Base-by-base conservation (phyloP, 768 basidiomycete genomes). In the Leucocoprinus leucothites region DNA sequence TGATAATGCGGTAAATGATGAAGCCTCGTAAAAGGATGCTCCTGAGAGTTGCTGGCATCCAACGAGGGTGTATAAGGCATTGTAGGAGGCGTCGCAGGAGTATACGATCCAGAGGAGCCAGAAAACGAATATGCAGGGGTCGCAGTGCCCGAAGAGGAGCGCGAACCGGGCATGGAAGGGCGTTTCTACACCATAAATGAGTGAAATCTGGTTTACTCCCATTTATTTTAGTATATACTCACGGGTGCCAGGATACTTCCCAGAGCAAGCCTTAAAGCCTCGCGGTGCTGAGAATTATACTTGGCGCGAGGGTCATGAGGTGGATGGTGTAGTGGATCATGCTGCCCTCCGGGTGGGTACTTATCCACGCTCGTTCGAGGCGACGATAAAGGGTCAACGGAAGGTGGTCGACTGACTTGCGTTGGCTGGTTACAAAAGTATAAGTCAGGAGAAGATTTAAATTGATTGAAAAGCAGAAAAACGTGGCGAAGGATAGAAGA, bases 221-320 rank as follows among this genome's bases (percentile, higher is more conserved):
- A 46, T 53, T 53, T 44, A 60, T 25, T 48, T 50, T 16, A 47
- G 48, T 44, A 46, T 40, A 38, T 53, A 74, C 82, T 67, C 63
- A 85, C 83, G 58, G 83, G 82, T 9, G 78, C 69, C 11, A 86
- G 67, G 41, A 86, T 84, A 61, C 81, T 82, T 19, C 84, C 84
- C 49, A 86, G 66, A 0, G 80, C 82, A 24, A 83, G 75, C 35
- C 80, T 72, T 22, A 85, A 69, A 7, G 80, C 78, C 55, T 81
- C 78, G 42, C 73, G 73, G 57, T 80, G 77, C 51, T 74, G 72
- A 2, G 67, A 63, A 56, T 74, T 56, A 49, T 48, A 34, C 42
- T 49, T 49, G 54, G 40, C 21, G 42, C 54, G 47, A 14, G 48
- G 21, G 54, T 56, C 54, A 56, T 25, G 21, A 25, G 54, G 48